These are phyloP conservation scores for Colletotrichum scovillei DNA, from an alignment of 2,329 filamentous ascomycete genomes.

Conservation along the genomic window DNA sequence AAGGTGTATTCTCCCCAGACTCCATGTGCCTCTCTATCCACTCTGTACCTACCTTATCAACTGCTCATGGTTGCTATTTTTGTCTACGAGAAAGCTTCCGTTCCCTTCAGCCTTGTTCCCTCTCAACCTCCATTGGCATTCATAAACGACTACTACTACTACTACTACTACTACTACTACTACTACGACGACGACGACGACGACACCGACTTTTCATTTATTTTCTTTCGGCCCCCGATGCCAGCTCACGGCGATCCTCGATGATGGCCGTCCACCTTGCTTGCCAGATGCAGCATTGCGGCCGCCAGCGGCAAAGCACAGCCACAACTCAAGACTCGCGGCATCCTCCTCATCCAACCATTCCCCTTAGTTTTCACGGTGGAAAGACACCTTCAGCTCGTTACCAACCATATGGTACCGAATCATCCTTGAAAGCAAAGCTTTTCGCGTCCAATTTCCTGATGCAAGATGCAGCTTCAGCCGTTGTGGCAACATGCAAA, in stretches of 20 bases:
- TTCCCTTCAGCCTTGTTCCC: neutral
- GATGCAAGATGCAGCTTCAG: neutral
- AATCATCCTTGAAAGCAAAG: conserved; percentile 40
- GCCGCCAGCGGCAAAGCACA: conserved; percentile 16
- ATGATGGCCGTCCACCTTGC: neutral
- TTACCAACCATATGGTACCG: conserved; percentile 46
- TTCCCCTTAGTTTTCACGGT: neutral
- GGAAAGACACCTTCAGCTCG: neutral
- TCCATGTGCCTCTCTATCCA: no score
- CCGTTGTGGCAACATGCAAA: neutral
- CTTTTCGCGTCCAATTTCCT: neutral
- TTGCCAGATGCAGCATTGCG: neutral
- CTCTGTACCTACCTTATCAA: neutral
- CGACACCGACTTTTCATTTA: neutral
- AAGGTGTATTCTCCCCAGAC: neutral
- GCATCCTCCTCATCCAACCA: neutral
- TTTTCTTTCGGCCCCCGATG: neutral
- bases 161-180: neutral
- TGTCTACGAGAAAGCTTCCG: neutral
- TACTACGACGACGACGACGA: neutral
- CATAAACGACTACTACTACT: neutral
- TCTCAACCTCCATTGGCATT: neutral
- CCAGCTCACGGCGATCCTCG: neutral
- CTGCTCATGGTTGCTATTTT: neutral
- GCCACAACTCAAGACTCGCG: conserved; percentile 2